Conservation (phyloP, 768 basidiomycete species). For the Termitomyces sp. region DNA sequence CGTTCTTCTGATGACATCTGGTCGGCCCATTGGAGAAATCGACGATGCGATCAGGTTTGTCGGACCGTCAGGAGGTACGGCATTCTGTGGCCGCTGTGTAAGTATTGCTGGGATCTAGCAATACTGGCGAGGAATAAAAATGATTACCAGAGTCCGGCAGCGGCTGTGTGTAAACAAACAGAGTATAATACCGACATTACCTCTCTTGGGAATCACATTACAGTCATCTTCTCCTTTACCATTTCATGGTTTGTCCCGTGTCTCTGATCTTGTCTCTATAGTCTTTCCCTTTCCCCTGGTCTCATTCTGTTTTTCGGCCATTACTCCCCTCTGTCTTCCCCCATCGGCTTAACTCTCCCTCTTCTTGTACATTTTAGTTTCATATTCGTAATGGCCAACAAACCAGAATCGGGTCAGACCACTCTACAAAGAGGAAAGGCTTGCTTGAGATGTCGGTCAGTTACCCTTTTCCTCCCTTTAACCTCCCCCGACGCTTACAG, state of each 20-base stretch:
- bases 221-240: slow-evolving; percentile 17
- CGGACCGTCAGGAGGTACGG: slow-evolving; percentile 21
- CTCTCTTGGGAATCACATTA: slow-evolving; percentile 7
- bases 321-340: slow-evolving; percentile 28
- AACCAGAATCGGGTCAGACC: slow-evolving; percentile 37
- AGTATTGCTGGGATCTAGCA: no score
- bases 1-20: neutral
- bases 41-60: neutral
- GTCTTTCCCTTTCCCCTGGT: slow-evolving; percentile 20
- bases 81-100: slow-evolving; percentile 25
- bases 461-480: slow-evolving; percentile 12
- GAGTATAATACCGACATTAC: slow-evolving; percentile 21
- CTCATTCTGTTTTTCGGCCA: slow-evolving; percentile 26
- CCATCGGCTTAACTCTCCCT: slow-evolving; percentile 18
- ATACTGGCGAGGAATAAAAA: neutral
- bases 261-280: slow-evolving; percentile 22
- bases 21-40: neutral
- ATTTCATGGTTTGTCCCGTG: slow-evolving; percentile 26
- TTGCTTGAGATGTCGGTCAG: slow-evolving; percentile 70
- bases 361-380: slow-evolving; percentile 32
- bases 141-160: neutral
- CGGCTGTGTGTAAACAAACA: slow-evolving; percentile 12
- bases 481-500: slow-evolving; percentile 16
- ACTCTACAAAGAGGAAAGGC: slow-evolving; percentile 70
- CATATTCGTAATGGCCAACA: slow-evolving; percentile 49